Evolutionary conservation across 257 asterid species (phyloP), one percentile per base, ranked within the genome.

Genomic region (Petunia secreta): DNA sequence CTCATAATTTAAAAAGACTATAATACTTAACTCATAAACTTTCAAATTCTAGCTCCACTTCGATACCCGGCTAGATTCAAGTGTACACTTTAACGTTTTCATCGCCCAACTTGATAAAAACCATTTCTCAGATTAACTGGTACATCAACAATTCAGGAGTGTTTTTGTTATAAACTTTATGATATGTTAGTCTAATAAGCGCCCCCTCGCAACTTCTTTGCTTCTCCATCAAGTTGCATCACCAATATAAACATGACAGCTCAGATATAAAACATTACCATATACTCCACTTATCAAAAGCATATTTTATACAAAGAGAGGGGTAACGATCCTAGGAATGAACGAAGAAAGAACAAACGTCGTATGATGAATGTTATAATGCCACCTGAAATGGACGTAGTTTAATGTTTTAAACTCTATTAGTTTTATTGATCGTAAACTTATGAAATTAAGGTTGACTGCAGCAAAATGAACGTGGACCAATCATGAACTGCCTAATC

Each of bases 341-440:
- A 71, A 13, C 25, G 60, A 48, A 71, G 34, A 71, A 25, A 71
- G 77, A 71, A 48, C 34, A 46, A 71, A 71, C 77, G n/a, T n/a
- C n/a, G n/a, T n/a, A n/a, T n/a, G n/a, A n/a, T n/a, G n/a, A n/a
- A n/a, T n/a, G n/a, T 34, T 25, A 71, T 71, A 44, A n/a, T n/a
- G n/a, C n/a, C 60, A 57, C 36, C 77, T 48, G 60, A 71, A 71
- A 71, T 37, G 77, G 77, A 71, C 77, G 77, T 71, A 10, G 36
- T 71, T 48, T 71, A 50, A 43, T 59, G 60, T 71, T 71, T 71
- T 34, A 71, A 71, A 68, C 40, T 44, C 57, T 43, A 46, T 5
- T 46, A 16, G 25, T 9, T 9, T n/a, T 71, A 71, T 4, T 58
- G 5, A 58, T 4, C 43, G 58, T 46, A 71, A 48, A n/a, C 60